Base-by-base conservation (phyloP, 208 protist genomes). In the Trypanosoma boissoni region DNA sequence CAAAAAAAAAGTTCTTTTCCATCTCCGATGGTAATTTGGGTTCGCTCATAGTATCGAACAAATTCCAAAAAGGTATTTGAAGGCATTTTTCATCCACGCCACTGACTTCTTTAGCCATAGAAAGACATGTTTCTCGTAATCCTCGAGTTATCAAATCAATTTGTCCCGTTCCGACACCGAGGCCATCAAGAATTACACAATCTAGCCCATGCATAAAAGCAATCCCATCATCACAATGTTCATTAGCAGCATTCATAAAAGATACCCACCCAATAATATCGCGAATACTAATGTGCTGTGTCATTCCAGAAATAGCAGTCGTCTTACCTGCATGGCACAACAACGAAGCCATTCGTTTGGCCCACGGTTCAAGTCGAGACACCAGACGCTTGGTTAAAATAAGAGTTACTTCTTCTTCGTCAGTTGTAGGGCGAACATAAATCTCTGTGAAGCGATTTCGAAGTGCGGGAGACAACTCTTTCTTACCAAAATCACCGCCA, bases 401-500 rank as follows among this genome's bases (percentile, higher is more conserved):
- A 44, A 91, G 55, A 9, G 68, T 49, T n/a, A 99, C 70, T 62
- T 99, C 98, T n/a, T 73, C 37, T 18, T 81, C 57, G 26, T 92
- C 82, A 2, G 87, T 92, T 21, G 94, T 92, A 20, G 84, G 70
- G 8, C 97, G 92, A 3, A 99, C 98, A 90, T 99, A 99, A 23
- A 99, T 96, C 72, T 99, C 99, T 0, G 99, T 99, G 65, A 99
- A 99, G 62, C 99, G 84, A 65, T 99, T 99, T 52, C 99, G 81
- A 26, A 99, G 84, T 42, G 99, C 99, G 14, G 99, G 98, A 8
- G 97, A 99, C 7, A 99, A 78, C 79, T 99, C 99, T 76, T 99
- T 99, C 79, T 99, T 99, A 43, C 99, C 99, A 94, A 99, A 99
- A 74, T 99, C 99, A 23, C 99, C 99, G 43, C 98, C 98, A 7